Base-by-base conservation (phyloP, 1,139 yeast genomes). In the Hemisphaericaspora lyxosophila region DNA sequence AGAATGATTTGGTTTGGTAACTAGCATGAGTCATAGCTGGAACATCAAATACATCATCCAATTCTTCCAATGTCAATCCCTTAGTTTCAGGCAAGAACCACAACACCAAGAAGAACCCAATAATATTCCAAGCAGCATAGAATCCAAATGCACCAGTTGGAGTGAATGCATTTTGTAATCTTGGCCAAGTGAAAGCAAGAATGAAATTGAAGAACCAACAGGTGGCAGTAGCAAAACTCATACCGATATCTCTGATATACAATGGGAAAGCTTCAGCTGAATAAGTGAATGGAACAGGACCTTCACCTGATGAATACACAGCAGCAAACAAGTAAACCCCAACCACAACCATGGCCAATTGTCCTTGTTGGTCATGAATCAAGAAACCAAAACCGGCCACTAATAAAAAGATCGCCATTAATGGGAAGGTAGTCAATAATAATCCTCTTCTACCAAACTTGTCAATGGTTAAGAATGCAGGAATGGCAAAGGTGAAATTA, bases 241-340 rank as follows among this genome's bases (percentile, higher is more conserved):
- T 85, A 41, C 95, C 95, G 38, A 86, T 66, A 53, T 88, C 94
- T 64, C 96, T 80, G 45, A 86, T 82, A 53, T 85, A 85, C 49
- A 87, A 71, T 40, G 94, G 90, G 71, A 86, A 87, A 38, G 46
- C 86, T 60, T 87, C 95, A 13, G 95, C 95, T 23, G 94, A 82
- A 57, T 86, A 85, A 2, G 94, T 85, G 67, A 87, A 87, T 6
- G 96, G 95, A 35, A 87, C 95, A 11, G 95, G 95, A 33, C 96
- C 96, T 64, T 85, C 88, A 44, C 95, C 92, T 3, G 86, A 81
- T 0, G 94, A 85, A 62, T 87, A 87, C 47, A 85, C 83, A 31
- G 80, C 75, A 0, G 88, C 67, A 62, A 78, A 87, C 30, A 87
- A 58, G 57, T 86, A 87, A 43, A 87, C 81, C 50, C 95, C 95